Evolutionary conservation across 306 rosid species (phyloP).

Genomic region (Medicago ruthenica): DNA sequence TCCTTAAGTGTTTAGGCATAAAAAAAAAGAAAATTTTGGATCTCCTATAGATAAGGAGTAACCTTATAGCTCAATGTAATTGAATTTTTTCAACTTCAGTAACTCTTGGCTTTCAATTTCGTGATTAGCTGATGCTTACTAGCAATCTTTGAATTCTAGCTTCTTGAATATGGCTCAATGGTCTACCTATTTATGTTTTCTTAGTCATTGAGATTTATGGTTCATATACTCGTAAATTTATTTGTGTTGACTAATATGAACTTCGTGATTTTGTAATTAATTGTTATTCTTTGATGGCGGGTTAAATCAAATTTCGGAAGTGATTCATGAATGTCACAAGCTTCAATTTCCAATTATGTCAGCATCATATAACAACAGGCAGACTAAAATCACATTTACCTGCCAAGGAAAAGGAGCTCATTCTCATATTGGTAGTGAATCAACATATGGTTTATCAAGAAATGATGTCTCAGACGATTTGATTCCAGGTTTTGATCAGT

Average conservation of each 20-base stretch:
- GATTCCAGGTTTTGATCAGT: conserved; percentile 64
- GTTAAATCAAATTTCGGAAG: conserved; percentile 90
- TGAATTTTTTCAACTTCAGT: background rate
- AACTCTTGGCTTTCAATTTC: conserved; percentile 1
- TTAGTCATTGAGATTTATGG: too few relatives aligned
- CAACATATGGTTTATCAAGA: conserved; percentile 50
- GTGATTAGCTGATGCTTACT: background rate
- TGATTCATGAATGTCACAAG: conserved; percentile 85
- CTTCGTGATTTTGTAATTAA: conserved; percentile 43
- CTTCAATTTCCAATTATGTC: conserved; percentile 74
- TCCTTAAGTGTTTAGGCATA: too few relatives aligned
- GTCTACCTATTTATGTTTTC: too few relatives aligned
- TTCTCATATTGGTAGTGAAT: conserved; percentile 52
- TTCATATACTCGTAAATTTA: background rate
- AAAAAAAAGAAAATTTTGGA: too few relatives aligned
- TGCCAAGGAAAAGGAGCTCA: conserved; percentile 54
- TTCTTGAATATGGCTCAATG: conserved; percentile 31
- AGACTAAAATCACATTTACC: conserved; percentile 57
- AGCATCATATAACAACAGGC: conserved; percentile 57
- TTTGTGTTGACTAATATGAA: conserved; percentile 19
- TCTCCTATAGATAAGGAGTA: too few relatives aligned
- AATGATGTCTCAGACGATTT: conserved; percentile 63
- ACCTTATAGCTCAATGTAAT: too few relatives aligned
- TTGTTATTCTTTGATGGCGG: conserved; percentile 49
- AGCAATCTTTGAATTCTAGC: conserved; percentile 9